These are phyloP conservation scores for Xerocomus brunneocitrinus DNA, from an alignment of 768 basidiomycete species.

Conservation along the genomic window DNA sequence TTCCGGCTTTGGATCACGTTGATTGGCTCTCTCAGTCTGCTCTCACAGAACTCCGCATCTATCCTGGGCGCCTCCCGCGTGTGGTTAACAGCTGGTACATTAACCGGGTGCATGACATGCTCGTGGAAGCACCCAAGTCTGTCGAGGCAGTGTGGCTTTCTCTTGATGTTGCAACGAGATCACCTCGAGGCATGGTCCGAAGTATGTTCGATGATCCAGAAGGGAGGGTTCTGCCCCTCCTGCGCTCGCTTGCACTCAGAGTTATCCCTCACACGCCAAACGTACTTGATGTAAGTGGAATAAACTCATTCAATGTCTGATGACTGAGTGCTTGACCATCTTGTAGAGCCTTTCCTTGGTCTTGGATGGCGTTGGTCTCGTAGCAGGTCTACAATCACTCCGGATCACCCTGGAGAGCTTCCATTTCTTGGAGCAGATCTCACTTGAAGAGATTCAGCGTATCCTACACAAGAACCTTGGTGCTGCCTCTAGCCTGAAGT, in stretches of 20 bases:
- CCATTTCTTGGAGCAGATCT: neutral
- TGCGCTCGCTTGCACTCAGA: conserved; percentile 8
- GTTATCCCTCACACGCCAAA: too few species aligned
- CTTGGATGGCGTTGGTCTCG: neutral
- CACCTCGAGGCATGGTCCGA: neutral
- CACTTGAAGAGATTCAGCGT: neutral
- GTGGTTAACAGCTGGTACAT: neutral
- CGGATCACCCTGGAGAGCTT: neutral
- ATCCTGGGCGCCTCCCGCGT: too few species aligned
- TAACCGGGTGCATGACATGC: neutral
- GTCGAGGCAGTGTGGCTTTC: conserved; percentile 1
- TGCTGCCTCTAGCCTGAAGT: neutral
- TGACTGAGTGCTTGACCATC: neutral
- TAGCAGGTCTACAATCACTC: neutral
- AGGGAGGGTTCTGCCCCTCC: neutral
- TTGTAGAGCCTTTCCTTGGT: neutral
- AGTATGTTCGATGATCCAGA: neutral
- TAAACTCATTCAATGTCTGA: neutral
- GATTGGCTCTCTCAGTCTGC: neutral
- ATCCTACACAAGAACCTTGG: conserved; percentile 1
- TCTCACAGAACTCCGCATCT: conserved; percentile 3
- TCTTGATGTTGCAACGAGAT: neutral
- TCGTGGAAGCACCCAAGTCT: neutral
- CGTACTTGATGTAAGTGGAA: neutral
- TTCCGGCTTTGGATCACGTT: neutral